Evolutionary conservation across 2,329 filamentous ascomycete genomes (phyloP), one percentile per base, ranked within the genome.

Genomic region (Hypoxylon sp.): DNA sequence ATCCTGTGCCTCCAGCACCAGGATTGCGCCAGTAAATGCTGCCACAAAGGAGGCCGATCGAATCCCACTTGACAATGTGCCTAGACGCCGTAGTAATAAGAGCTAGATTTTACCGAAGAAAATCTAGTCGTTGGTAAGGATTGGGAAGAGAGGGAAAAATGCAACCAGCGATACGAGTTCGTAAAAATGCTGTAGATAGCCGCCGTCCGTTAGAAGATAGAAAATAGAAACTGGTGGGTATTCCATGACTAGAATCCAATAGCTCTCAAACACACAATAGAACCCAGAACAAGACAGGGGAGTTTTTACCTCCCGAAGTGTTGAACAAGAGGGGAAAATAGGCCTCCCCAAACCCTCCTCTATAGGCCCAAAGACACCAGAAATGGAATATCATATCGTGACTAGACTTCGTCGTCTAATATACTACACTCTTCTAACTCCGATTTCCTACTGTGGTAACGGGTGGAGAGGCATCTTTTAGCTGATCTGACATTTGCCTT

Each of bases 401-500:
- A 65, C 55, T 50, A 46, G 31, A 44, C 52, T 59, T 59, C 22
- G 48, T 59, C 59, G 57, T 68, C 62, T 66, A 66, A 58, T 62
- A 59, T 61, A 39, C 39, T 67, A 63, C 50, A 48, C 22, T 63
- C 54, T 55, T 62, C 62, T 71, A 78, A 66, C 61, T 75, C 66
- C 75, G 73, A 74, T 72, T 77, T 37, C 71, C 69, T 63, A 76
- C 73, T 19, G 69, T 71, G 24, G 69, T 71, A 54, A 69, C 60
- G 11, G 76, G 73, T n/a, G 75, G 73, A 64, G 75, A 73, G 35
- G 74, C 57, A 33, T 74, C 71, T 59, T 75, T 76, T 47, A 73
- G 62, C 51, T 75, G 75, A 60, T 78, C 77, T 37, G 75, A 70
- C 31, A 73, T 77, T 54, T 71, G 75, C 53, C 75, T 71, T 24